A percentile compares a stretch with the other conserved stretches of the same genome.
These are phyloP conservation scores for Melaleuca quinquenervia DNA, from an alignment of 345 rosid genomes.

Conservation along the genomic window DNA sequence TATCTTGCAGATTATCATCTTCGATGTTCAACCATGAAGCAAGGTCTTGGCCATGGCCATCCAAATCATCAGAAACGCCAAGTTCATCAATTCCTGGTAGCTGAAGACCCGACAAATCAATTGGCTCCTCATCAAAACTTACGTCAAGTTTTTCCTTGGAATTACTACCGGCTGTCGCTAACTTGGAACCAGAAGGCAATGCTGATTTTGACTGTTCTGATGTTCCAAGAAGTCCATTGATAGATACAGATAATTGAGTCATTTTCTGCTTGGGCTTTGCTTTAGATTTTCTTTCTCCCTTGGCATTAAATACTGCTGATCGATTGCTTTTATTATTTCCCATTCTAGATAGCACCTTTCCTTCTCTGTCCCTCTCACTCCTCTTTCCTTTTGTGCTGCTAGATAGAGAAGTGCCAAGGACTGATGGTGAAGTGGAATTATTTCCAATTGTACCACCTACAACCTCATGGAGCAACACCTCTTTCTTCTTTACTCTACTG, in stretches of 20 bases:
- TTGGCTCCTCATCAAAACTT: slow-evolving; percentile 64
- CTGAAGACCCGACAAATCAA: slow-evolving; percentile 61
- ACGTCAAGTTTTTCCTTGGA: slow-evolving; percentile 39
- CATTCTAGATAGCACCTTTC: slow-evolving; percentile 54
- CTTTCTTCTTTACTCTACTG: slow-evolving; percentile 80
- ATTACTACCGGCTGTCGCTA: slow-evolving; percentile 29
- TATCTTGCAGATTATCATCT: slow-evolving; percentile 80
- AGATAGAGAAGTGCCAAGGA: slow-evolving; percentile 48
- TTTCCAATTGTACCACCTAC: slow-evolving; percentile 29
- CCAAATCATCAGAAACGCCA: slow-evolving; percentile 40
- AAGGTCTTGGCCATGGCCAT: slow-evolving; percentile 64
- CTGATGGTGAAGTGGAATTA: slow-evolving; percentile 16
- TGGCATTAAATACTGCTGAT: slow-evolving; percentile 53
- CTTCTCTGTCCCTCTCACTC: slow-evolving; percentile 96
- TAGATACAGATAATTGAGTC: slow-evolving; percentile 64
- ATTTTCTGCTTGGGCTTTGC: slow-evolving; percentile 88
- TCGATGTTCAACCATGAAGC: slow-evolving; percentile 95
- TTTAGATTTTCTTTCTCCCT: slow-evolving; percentile 86
- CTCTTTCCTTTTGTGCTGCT: slow-evolving; percentile 88
- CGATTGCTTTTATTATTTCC: slow-evolving; percentile 74
- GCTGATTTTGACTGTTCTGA: slow-evolving; percentile 51
- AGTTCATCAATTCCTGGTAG: slow-evolving; percentile 57
- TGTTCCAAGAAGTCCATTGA: slow-evolving; percentile 55
- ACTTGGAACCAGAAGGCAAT: slow-evolving; percentile 32
- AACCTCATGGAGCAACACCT: slow-evolving; percentile 73